phyloP scores from a whole-genome alignment of 495 filamentous ascomycete genomes.

The Hyaloscypha hepaticicola region DNA sequence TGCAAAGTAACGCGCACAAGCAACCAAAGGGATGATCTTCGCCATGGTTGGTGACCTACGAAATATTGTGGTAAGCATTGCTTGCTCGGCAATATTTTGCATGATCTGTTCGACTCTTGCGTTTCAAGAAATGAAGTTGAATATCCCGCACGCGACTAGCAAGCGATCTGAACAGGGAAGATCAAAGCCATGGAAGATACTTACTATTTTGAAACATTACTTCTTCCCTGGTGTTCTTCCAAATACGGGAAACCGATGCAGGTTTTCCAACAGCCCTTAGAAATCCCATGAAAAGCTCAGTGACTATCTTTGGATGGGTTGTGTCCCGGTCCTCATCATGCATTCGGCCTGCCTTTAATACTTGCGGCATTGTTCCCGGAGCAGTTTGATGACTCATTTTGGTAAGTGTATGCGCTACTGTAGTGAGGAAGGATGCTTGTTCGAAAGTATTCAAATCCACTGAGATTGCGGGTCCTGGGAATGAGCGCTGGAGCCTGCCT shows the following conservation, averaged over 20 bases:
- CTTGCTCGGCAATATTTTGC: too few species aligned
- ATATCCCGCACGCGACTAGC: too few species aligned
- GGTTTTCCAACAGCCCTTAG: constrained; percentile 44
- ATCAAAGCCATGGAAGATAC: not conserved
- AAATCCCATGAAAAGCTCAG: constrained; percentile 51
- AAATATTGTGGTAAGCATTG: not conserved
- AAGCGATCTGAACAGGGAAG: too few species aligned
- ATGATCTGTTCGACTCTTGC: too few species aligned
- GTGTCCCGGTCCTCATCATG: constrained; percentile 52
- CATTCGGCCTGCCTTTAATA: not conserved
- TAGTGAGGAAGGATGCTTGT: not conserved
- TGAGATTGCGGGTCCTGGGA: constrained; percentile 50
- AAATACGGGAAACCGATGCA: constrained; percentile 36
- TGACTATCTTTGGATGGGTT: constrained; percentile 51
- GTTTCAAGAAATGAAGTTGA: too few species aligned
- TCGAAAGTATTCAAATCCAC: not conserved
- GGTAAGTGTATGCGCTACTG: not conserved
- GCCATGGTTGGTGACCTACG: constrained; percentile 43
- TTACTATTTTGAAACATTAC: constrained; percentile 45
- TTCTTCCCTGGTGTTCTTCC: constrained; percentile 63
- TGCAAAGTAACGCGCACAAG: constrained; percentile 58
- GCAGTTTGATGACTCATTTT: not conserved
- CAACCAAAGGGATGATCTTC: constrained; percentile 58
- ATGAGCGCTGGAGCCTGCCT: constrained; percentile 53
- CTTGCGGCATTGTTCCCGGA: not conserved